Evolutionary conservation across 106 monocot genomes (phyloP).

Genomic region (Dendrobium officinale): DNA sequence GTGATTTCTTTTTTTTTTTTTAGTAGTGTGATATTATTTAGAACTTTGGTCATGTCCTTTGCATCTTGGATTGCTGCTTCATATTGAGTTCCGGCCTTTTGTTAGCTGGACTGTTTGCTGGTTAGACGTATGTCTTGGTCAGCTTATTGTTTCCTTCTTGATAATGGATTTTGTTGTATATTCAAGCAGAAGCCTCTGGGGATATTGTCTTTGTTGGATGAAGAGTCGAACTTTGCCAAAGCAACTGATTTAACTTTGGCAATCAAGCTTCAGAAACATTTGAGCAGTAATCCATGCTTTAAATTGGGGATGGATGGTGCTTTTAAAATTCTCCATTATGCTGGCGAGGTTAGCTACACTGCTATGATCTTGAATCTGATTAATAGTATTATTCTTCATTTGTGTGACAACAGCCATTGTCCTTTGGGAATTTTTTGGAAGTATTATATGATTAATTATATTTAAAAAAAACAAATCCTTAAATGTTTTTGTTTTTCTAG

Average conservation of each 20-base stretch:
- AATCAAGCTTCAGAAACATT: constrained; percentile 58
- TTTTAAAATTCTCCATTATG: constrained; percentile 64
- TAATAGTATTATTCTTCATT: background rate
- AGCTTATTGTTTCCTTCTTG: constrained; percentile 5
- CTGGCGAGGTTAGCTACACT: constrained; percentile 56
- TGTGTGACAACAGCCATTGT: background rate
- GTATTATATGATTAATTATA: background rate
- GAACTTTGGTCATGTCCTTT: background rate
- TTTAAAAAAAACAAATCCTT: background rate
- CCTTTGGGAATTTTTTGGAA: background rate
- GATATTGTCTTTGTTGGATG: constrained; percentile 66
- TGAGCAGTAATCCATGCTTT: constrained; percentile 53
- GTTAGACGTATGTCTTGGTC: background rate
- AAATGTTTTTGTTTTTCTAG: background rate
- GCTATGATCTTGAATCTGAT: background rate
- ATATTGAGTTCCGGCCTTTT: background rate
- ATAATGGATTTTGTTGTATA: background rate
- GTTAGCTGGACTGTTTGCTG: background rate
- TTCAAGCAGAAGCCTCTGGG: constrained; percentile 62
- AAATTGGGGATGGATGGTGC: constrained; percentile 45
- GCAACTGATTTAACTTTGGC: constrained; percentile 71
- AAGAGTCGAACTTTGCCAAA: constrained; percentile 62
- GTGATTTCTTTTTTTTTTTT: too few relatives aligned
- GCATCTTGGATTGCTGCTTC: background rate
- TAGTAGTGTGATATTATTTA: background rate